Conservation (phyloP, 2,329 filamentous ascomycete species). For the Venturia asperata region DNA sequence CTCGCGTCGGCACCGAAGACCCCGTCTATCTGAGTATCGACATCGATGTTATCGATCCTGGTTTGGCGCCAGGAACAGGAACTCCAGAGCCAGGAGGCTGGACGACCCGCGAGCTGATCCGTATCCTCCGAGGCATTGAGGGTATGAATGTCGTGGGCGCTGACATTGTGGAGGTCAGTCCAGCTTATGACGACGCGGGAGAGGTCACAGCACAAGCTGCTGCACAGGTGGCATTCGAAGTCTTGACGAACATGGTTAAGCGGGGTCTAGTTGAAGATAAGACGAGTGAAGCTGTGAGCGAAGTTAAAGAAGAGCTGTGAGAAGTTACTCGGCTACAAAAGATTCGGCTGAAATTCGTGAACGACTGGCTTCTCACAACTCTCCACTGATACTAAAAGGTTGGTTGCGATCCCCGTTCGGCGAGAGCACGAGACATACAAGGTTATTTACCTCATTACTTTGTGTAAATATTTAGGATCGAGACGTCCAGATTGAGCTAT, state of each 20-base stretch:
- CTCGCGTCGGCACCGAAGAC: conserved; percentile 62
- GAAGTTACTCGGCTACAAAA: neutral
- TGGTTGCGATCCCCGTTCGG: too few species aligned
- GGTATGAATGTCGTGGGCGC: conserved; percentile 78
- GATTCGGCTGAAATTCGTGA: too few species aligned
- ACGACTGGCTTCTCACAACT: too few species aligned
- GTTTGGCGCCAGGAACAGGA: conserved; percentile 67
- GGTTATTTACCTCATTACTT: too few species aligned
- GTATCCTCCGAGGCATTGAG: conserved; percentile 75
- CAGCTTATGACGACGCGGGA: conserved; percentile 71
- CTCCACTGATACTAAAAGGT: too few species aligned
- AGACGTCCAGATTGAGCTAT: too few species aligned
- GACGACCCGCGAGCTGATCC: conserved; percentile 81
- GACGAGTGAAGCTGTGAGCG: conserved; percentile 21
- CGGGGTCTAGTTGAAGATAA: conserved; percentile 41
- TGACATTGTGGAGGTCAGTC: conserved; percentile 83
- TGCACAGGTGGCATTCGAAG: conserved; percentile 77
- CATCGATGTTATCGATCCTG: conserved; percentile 74
- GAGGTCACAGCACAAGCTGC: conserved; percentile 78
- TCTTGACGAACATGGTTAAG: conserved; percentile 70
- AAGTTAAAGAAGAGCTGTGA: conserved; percentile 26
- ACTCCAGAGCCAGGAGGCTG: conserved; percentile 88
- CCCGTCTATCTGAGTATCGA: conserved; percentile 78
- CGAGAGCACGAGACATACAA: too few species aligned
- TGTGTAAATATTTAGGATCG: too few species aligned